Conservation (phyloP, 257 asterid species). For the Misopates orontium region DNA sequence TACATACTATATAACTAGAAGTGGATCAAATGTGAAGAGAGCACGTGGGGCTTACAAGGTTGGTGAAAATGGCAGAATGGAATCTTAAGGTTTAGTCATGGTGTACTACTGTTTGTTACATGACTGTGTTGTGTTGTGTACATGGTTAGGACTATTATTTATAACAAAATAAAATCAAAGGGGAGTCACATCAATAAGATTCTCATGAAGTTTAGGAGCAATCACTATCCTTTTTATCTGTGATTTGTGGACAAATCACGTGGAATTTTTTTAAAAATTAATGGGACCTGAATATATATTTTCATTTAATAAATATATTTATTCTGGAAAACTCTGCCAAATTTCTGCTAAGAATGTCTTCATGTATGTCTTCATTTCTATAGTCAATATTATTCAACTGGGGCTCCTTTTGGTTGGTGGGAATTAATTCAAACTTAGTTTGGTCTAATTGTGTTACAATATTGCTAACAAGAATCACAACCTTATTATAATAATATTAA, state of each 20-base stretch:
- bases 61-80: conserved; percentile 52
- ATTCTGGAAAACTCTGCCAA: conserved; percentile 26
- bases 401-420: too few species aligned
- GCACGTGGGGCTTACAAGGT: conserved; percentile 51
- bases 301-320: conserved; percentile 14
- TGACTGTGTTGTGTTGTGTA: too few species aligned
- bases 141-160: conserved; percentile 19
- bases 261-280: neutral
- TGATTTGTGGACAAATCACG: conserved; percentile 3
- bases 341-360: conserved; percentile 36
- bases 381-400: neutral
- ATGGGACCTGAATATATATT: conserved; percentile 35
- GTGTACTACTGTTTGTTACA: conserved; percentile 12
- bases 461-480: too few species aligned
- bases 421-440: too few species aligned
- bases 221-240: conserved; percentile 31
- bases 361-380: conserved; percentile 42
- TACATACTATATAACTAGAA: conserved; percentile 25
- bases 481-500: too few species aligned
- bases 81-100: conserved; percentile 34
- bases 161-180: neutral
- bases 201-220: conserved; percentile 24
- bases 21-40: conserved; percentile 38
- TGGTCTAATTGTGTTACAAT: too few species aligned
- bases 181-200: conserved; percentile 37